Evolutionary conservation across 2,329 filamentous ascomycete genomes (phyloP).

Genomic region (Rosellinia necatrix): DNA sequence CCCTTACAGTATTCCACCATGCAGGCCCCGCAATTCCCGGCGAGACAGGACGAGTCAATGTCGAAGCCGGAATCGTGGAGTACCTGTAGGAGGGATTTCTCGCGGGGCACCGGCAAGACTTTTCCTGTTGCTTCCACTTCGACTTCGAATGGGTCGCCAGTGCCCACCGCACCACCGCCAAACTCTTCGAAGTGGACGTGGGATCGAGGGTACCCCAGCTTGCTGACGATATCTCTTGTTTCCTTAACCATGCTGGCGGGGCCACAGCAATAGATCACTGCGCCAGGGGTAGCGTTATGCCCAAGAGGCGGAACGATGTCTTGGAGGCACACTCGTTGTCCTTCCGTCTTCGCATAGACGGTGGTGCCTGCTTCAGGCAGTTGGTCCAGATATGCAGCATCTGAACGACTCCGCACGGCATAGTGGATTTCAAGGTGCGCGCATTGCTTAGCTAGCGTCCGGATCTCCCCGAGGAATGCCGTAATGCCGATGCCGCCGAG

Average conservation of each 20-base stretch:
- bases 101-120: conserved; percentile 34
- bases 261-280: conserved; percentile 42
- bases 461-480: conserved; percentile 37
- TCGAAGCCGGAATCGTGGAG: conserved; percentile 42
- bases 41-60: conserved; percentile 40
- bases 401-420: conserved; percentile 35
- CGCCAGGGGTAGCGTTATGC: conserved; percentile 28
- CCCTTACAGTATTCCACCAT: conserved; percentile 39
- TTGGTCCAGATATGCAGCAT: conserved; percentile 37
- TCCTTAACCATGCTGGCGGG: conserved; percentile 34
- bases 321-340: conserved; percentile 33
- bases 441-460: conserved; percentile 20
- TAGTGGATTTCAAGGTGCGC: conserved; percentile 38
- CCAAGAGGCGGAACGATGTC: conserved; percentile 45
- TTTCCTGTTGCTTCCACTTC: conserved; percentile 34
- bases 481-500: conserved; percentile 41
- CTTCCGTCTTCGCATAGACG: conserved; percentile 37
- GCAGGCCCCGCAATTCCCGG: conserved; percentile 41
- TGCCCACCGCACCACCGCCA: conserved; percentile 34
- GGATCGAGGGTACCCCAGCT: conserved; percentile 34
- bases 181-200: conserved; percentile 40
- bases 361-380: conserved; percentile 33
- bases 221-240: conserved; percentile 27
- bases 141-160: conserved; percentile 40
- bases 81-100: conserved; percentile 41